Evolutionary conservation across 192 early-diverging fungal genomes (phyloP).

Genomic region (Diversispora epigaea): DNA sequence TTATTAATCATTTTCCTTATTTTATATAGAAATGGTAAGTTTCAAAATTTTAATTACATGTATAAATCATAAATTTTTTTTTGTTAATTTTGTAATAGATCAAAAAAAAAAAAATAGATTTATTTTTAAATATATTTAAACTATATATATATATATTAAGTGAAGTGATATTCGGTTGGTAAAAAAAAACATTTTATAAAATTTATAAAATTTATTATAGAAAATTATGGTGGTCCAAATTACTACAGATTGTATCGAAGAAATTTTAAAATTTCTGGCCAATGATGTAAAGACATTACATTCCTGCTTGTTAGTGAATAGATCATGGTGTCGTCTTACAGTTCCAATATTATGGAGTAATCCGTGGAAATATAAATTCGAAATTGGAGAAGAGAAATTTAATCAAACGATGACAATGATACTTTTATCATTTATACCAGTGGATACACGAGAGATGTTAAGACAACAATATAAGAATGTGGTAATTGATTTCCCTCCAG

Average conservation of each 20-base stretch:
- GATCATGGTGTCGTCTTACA: constrained; percentile 4
- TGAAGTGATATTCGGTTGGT: too few relatives aligned
- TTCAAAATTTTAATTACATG: too few relatives aligned
- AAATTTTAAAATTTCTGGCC: neutral
- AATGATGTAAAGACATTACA: constrained; percentile 2
- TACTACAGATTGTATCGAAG: constrained; percentile 1
- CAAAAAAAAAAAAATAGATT: too few relatives aligned
- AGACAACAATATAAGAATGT: neutral
- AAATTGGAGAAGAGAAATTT: neutral
- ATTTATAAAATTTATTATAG: too few relatives aligned
- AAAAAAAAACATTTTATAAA: too few relatives aligned
- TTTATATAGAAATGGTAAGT: too few relatives aligned
- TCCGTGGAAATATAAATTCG: constrained; percentile 2
- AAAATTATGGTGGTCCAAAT: neutral
- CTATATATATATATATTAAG: too few relatives aligned
- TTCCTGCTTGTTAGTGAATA: neutral
- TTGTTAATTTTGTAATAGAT: too few relatives aligned
- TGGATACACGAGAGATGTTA: neutral
- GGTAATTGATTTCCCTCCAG: neutral
- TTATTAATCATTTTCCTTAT: too few relatives aligned
- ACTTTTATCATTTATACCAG: neutral
- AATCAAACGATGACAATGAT: neutral
- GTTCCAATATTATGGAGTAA: constrained; percentile 1
- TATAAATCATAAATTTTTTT: too few relatives aligned
- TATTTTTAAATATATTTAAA: too few relatives aligned